phyloP scores from a whole-genome alignment of 2,329 filamentous ascomycete genomes.

The Graphiopsis chlorocephala region DNA sequence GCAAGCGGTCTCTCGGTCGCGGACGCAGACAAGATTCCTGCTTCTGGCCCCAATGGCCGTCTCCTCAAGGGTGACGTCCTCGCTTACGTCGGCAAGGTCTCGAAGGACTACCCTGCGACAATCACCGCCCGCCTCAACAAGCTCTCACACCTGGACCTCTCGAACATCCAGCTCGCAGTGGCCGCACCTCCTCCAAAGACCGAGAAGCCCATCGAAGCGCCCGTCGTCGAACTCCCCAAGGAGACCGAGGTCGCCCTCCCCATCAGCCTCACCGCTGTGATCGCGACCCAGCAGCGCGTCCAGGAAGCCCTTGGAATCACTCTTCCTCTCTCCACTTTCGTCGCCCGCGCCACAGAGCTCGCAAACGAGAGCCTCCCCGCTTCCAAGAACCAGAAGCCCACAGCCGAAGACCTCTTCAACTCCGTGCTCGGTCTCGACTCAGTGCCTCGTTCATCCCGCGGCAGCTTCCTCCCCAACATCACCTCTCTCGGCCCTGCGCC shows the following conservation, averaged over 20 bases:
- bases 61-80: slow-evolving; percentile 94
- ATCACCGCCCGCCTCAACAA: slow-evolving; percentile 71
- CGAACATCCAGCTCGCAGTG: slow-evolving; percentile 81
- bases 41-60: slow-evolving; percentile 82
- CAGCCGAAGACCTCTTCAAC: slow-evolving; percentile 82
- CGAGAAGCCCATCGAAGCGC: slow-evolving; percentile 46
- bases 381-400: slow-evolving; percentile 61
- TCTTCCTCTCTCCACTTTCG: slow-evolving; percentile 81
- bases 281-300: slow-evolving; percentile 78
- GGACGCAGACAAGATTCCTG: slow-evolving; percentile 76
- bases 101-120: slow-evolving; percentile 66
- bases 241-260: slow-evolving; percentile 65
- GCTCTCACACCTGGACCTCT: slow-evolving; percentile 82
- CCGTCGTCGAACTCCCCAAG: slow-evolving; percentile 43
- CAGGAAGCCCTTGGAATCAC: slow-evolving; percentile 73
- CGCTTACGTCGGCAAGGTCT: slow-evolving; percentile 78
- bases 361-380: slow-evolving; percentile 84
- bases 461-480: slow-evolving; percentile 70
- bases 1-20: slow-evolving; percentile 72
- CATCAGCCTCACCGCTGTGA: slow-evolving; percentile 74
- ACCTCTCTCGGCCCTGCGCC: slow-evolving; percentile 50
- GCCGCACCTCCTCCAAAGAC: slow-evolving; percentile 36
- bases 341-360: slow-evolving; percentile 77
- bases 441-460: slow-evolving; percentile 53
- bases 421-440: slow-evolving; percentile 72